Evolutionary conservation across 495 filamentous ascomycete genomes (phyloP).

Genomic region (Cairneyella variabilis): DNA sequence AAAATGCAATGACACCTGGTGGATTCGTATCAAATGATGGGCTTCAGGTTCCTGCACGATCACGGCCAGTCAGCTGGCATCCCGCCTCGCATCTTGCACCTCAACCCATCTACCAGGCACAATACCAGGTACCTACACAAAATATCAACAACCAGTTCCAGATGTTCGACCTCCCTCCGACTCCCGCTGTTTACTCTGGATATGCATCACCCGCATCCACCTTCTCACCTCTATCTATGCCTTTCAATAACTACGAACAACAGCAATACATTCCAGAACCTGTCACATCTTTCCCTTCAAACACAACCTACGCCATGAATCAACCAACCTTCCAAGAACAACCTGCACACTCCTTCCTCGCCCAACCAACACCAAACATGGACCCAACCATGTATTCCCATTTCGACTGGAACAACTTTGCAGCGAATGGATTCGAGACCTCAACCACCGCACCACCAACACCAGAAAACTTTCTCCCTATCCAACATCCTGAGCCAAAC

Average conservation of each 20-base stretch:
- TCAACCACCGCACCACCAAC: slow-evolving; percentile 51
- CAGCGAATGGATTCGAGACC: slow-evolving; percentile 31
- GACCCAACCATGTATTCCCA: slow-evolving; percentile 28
- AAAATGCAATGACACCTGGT: slow-evolving; percentile 29
- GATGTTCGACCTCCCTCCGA: slow-evolving; percentile 13
- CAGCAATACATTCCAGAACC: slow-evolving; percentile 6
- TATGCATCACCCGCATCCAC: slow-evolving; percentile 22
- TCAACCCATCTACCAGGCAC: slow-evolving; percentile 12
- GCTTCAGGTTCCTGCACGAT: slow-evolving; percentile 27
- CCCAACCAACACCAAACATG: slow-evolving; percentile 4
- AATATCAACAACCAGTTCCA: slow-evolving; percentile 13
- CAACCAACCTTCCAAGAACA: background rate
- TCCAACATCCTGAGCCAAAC: slow-evolving; percentile 37
- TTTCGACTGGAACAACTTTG: slow-evolving; percentile 39
- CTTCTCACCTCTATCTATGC: slow-evolving; percentile 22
- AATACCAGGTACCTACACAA: slow-evolving; percentile 4
- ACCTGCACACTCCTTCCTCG: background rate
- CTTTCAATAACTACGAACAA: slow-evolving; percentile 20
- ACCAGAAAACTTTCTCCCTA: slow-evolving; percentile 53
- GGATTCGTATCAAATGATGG: slow-evolving; percentile 28
- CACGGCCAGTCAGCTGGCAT: slow-evolving; percentile 69
- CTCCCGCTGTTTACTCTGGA: slow-evolving; percentile 21
- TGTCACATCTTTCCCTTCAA: background rate
- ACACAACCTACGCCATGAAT: background rate
- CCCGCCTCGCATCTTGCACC: slow-evolving; percentile 42